Base-by-base conservation (phyloP, 495 filamentous ascomycete genomes). In the Aspergillus affinis region DNA sequence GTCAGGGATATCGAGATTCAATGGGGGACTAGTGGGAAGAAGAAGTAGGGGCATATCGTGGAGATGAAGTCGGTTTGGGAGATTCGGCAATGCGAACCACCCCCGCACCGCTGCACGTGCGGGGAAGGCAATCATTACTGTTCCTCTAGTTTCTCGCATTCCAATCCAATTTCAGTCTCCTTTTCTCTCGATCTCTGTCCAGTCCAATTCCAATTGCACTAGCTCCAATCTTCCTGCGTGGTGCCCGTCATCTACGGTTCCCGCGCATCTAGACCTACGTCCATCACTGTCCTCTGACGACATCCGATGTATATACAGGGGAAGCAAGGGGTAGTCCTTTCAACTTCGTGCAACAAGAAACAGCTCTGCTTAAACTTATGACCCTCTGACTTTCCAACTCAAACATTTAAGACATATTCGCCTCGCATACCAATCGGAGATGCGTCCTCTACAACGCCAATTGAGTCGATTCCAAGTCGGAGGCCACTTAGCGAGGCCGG, bases 61-160 rank as follows among this genome's bases (percentile, higher is more conserved):
- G n/a, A n/a, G n/a, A n/a, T n/a, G n/a, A n/a, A n/a, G n/a, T n/a
- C n/a, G n/a, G n/a, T n/a, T n/a, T n/a, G n/a, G n/a, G n/a, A n/a
- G n/a, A 30, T 47, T 53, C 15, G 61, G 36, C 29, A 63, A 51
- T 63, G 48, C 36, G 13, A 44, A 15, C 23, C 23, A 58, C 44
- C 48, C 50, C 48, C 57, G 57, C 57, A 45, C 44, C 52, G 21
- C 36, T 26, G 32, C 53, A 46, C 30, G 36, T 55, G 53, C 18
- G 53, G 53, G 53, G 53, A 55, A 55, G 41, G 8, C 30, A 21
- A 46, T 10, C 23, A 20, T 15, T n/a, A n/a, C n/a, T n/a, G n/a
- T n/a, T n/a, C n/a, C n/a, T 15, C 15, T 20, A 51, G 15, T 29
- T 51, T 29, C 23, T 29, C 49, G 29, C 49, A 9, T 13, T 5